phyloP scores from a whole-genome alignment of 305 asterid genomes.

The Vinca major region DNA sequence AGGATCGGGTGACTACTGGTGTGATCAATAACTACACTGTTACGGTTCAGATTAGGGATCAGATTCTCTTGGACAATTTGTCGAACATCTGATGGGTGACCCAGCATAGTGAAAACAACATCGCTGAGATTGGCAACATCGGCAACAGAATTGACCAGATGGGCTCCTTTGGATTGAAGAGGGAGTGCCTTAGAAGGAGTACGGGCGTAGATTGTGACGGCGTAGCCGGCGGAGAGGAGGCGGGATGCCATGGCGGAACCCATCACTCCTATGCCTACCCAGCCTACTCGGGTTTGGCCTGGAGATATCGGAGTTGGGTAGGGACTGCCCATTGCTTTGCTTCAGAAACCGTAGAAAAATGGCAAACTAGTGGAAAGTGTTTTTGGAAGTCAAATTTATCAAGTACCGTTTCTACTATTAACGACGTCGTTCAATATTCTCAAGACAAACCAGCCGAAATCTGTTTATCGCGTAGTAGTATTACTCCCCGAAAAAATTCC shows the following conservation, averaged over 20 bases:
- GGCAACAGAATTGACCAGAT: conserved; percentile 36
- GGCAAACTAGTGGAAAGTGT: no score
- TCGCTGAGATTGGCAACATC: conserved; percentile 45
- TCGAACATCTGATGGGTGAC: conserved; percentile 83
- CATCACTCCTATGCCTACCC: conserved; percentile 90
- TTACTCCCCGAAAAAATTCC: no score
- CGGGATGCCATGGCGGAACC: conserved; percentile 79
- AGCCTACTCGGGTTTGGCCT: conserved; percentile 63
- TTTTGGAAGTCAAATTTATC: no score
- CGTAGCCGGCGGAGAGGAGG: conserved; percentile 69
- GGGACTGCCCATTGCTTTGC: conserved; percentile 20
- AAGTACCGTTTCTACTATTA: no score
- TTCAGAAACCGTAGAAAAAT: no score
- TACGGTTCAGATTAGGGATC: conserved; percentile 38
- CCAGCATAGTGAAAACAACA: conserved; percentile 68
- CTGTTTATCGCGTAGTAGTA: no score
- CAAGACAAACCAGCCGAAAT: no score
- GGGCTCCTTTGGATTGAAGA: conserved; percentile 67
- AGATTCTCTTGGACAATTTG: conserved; percentile 43
- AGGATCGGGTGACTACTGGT: conserved; percentile 70
- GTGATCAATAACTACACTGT: conserved; percentile 53
- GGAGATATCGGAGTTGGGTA: conserved; percentile 43
- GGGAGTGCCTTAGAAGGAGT: conserved; percentile 43
- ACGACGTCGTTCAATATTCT: no score
- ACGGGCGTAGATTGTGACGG: conserved; percentile 65